Percentiles rank a stretch among this genome's conserved stretches.
These are phyloP conservation scores for Selaginella moellendorffii DNA, from an alignment of 75 land plant species.

Conservation along the genomic window DNA sequence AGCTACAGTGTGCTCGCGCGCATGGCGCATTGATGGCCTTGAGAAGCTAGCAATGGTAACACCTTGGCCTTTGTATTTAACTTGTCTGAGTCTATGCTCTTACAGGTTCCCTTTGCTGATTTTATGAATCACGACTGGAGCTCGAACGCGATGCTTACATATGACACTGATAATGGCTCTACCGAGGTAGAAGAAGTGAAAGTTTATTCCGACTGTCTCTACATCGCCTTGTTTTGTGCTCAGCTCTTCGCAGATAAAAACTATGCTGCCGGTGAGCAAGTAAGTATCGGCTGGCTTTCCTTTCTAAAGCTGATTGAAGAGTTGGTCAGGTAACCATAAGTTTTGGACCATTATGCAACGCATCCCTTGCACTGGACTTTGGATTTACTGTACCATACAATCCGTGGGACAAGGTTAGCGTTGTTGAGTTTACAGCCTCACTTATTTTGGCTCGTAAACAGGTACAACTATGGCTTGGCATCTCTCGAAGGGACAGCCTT, in stretches of 20 bases:
- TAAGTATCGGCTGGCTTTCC: no score
- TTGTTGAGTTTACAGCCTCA: background rate
- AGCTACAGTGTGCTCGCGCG: slow-evolving; percentile 67
- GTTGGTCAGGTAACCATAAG: slow-evolving; percentile 50
- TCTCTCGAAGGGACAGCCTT: slow-evolving; percentile 40
- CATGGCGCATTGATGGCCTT: slow-evolving; percentile 62
- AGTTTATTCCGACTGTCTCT: background rate
- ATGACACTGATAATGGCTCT: slow-evolving; percentile 42
- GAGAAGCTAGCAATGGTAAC: slow-evolving; percentile 63
- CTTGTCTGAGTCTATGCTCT: background rate
- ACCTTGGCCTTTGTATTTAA: background rate
- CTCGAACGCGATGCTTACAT: slow-evolving; percentile 50
- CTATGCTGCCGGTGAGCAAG: slow-evolving; percentile 59
- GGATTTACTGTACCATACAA: slow-evolving; percentile 67
- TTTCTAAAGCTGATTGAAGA: background rate
- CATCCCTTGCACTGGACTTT: slow-evolving; percentile 71
- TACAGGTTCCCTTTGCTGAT: slow-evolving; percentile 91
- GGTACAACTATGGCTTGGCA: slow-evolving; percentile 55
- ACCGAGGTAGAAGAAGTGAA: slow-evolving; percentile 42
- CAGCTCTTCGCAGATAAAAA: slow-evolving; percentile 81
- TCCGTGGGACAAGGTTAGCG: slow-evolving; percentile 61
- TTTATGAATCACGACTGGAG: slow-evolving; percentile 70
- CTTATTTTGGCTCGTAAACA: slow-evolving; percentile 7
- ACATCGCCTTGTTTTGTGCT: background rate
- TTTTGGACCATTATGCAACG: slow-evolving; percentile 73